Evolutionary conservation across 805 yeast genomes (phyloP), one percentile per base, ranked within the genome.

Genomic region (Barnettozyma siamensis): DNA sequence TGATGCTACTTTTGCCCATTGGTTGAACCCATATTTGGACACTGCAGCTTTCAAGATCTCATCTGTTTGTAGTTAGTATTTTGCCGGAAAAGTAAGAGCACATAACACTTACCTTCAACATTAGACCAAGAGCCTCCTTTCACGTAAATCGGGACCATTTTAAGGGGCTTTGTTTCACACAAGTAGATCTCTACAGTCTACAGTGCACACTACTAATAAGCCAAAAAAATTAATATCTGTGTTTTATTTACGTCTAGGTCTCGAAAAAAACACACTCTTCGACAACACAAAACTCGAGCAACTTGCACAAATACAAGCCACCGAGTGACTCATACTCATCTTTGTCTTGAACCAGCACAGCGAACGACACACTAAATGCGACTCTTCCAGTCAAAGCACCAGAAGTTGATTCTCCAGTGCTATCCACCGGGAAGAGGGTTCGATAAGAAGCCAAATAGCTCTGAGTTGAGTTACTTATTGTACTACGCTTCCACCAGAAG

Each of bases 61-160:
- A 61, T 93, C 99, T 48, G 24, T 21, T 18, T 17, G 4, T 49
- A 16, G 48, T 46, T 43, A 48, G 48, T 43, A 32, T 17, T 11
- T 9, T 8, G 15, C 5, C 17, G 17, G 11, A 9, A 16, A 10
- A 23, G 17, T 5, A 31, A 29, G 6, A 8, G n/a, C 8, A 18
- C 5, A 10, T n/a, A 29, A 27, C 35, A 21, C 24, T 6, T 32
- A 47, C 43, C 48, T 51, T 78, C 83, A 10, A 73, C 62, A 55
- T 86, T 82, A 7, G 95, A 80, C 98, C 98, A 89, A 5, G 76
- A 80, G 35, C 95, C 96, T 23, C 95, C 96, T 57, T 82, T 85
- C 35, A 85, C 84, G 55, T 84, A 85, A 0, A 81, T 67, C 2
- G 91, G 84, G 51, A 69, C 71, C 65, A 73, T 73, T 10, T 20